Base-by-base conservation (phyloP, 306 rosid species). In the Prunus dulcis region DNA sequence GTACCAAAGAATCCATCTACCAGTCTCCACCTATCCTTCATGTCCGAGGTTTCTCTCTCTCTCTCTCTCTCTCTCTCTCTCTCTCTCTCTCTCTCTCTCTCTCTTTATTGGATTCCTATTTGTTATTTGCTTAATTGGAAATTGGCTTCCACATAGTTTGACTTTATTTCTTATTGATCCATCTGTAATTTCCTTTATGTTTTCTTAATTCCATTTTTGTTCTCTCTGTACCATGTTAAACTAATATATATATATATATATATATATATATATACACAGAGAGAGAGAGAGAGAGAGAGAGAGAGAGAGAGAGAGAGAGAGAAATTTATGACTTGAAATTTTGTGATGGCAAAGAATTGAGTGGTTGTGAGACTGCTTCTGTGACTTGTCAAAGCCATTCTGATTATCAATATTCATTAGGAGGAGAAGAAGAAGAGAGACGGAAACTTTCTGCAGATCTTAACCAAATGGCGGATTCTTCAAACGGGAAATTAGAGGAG, bases 401-500 rank as follows among this genome's bases (percentile, higher is more conserved):
- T 7, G 60, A 61, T 38, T 23, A 45, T 75, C 67, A 12, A 13
- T 9, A 45, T 82, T 60, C 69, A 55, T 77, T 87, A 25, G 81
- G 52, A 66, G 76, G 74, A 71, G 79, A 68, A 43, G 80, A 27
- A 64, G 77, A 27, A 64, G 77, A 72, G 50, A 74, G n/a, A 52
- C 34, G 1, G 46, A 63, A 30, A 23, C 47, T 64, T 67, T 71
- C 70, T 50, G 75, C 83, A 69, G 51, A 47, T 58, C 53, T 52
- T 32, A 57, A 17, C 49, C 10, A 76, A 79, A 88, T 90, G 93
- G 96, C 82, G 50, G 89, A 61, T 56, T 69, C 84, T 43, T 66
- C 80, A 23, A 76, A 87, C 72, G 89, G 79, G 38, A 64, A 62
- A 47, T 55, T 82, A 23, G 83, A 72, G 30, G 87, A 82, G 61